A percentile compares a stretch with the other conserved stretches of the same genome.
Conservation (phyloP, 1,284 basidiomycete genomes). For the Blastosporella zonata region DNA sequence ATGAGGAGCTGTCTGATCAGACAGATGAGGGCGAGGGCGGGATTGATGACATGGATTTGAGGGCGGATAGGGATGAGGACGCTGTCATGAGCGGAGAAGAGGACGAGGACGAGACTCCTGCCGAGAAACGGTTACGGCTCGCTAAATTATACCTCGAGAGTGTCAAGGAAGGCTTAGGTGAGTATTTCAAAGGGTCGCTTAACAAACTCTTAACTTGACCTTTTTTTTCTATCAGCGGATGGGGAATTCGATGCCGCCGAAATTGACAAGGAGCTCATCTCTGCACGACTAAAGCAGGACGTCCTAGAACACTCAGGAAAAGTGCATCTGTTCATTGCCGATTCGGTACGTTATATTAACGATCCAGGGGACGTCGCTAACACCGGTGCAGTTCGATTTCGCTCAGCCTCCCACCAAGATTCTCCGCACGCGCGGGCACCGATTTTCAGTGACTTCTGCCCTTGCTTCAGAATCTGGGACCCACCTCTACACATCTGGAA, state of each 20-base stretch:
- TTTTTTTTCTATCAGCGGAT: constrained; percentile 46
- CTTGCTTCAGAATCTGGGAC: constrained; percentile 66
- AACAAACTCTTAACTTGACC: background rate
- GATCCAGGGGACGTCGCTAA: constrained; percentile 5
- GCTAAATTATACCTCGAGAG: constrained; percentile 90
- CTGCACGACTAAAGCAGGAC: constrained; percentile 85
- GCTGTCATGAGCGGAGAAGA: constrained; percentile 70
- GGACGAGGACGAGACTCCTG: constrained; percentile 87
- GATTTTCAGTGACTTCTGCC: constrained; percentile 75
- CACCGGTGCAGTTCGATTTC: constrained; percentile 40
- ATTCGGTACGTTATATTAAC: constrained; percentile 46
- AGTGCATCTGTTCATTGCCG: constrained; percentile 78
- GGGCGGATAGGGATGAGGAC: constrained; percentile 52
- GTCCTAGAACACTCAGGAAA: constrained; percentile 83
- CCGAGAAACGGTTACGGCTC: constrained; percentile 88
- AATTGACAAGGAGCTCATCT: constrained; percentile 89
- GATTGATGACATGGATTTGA: constrained; percentile 79
- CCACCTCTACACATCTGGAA: constrained; percentile 79
- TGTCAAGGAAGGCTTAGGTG: constrained; percentile 74
- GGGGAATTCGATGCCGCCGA: constrained; percentile 93
- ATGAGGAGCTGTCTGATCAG: constrained; percentile 76
- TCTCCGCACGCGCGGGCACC: constrained; percentile 71
- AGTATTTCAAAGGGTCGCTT: constrained; percentile 27
- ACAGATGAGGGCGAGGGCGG: constrained; percentile 59
- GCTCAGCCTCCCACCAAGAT: constrained; percentile 37